phyloP scores from a whole-genome alignment of 2,329 filamentous ascomycete genomes.

The Nemania bipapillata region DNA sequence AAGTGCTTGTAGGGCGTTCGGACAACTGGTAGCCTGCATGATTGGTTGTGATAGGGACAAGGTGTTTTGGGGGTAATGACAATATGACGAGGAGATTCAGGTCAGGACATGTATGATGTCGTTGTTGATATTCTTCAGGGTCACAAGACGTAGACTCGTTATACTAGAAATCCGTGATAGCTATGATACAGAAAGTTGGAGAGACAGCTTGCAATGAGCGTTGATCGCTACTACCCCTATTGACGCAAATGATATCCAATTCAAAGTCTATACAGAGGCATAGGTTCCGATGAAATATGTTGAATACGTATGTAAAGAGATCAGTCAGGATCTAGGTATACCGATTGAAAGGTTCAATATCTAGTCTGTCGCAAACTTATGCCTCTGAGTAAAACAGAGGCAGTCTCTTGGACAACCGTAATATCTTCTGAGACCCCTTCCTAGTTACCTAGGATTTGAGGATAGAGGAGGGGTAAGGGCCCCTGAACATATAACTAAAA shows the following conservation, averaged over 20 bases:
- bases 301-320: not conserved
- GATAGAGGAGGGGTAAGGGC: no score
- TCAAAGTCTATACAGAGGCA: not conserved
- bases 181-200: not conserved
- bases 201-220: not conserved
- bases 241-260: conserved; percentile 1
- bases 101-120: conserved; percentile 1
- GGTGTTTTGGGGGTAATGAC: conserved; percentile 15
- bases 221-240: not conserved
- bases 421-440: not conserved
- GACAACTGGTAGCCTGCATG: conserved; percentile 12
- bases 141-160: not conserved
- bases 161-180: not conserved
- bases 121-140: conserved; percentile 4
- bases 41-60: conserved; percentile 14
- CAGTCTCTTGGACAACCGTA: not conserved
- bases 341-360: not conserved
- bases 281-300: not conserved
- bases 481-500: not conserved
- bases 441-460: no score
- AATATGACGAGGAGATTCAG: conserved; percentile 6
- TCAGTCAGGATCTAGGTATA: not conserved
- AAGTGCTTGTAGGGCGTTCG: conserved; percentile 2
- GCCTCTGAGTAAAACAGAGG: not conserved
- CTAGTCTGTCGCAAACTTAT: not conserved